Percentiles rank a stretch among this genome's conserved stretches.
These are phyloP conservation scores for Cladosporium sp. DNA, from an alignment of 2,329 filamentous ascomycete species.

Conservation along the genomic window DNA sequence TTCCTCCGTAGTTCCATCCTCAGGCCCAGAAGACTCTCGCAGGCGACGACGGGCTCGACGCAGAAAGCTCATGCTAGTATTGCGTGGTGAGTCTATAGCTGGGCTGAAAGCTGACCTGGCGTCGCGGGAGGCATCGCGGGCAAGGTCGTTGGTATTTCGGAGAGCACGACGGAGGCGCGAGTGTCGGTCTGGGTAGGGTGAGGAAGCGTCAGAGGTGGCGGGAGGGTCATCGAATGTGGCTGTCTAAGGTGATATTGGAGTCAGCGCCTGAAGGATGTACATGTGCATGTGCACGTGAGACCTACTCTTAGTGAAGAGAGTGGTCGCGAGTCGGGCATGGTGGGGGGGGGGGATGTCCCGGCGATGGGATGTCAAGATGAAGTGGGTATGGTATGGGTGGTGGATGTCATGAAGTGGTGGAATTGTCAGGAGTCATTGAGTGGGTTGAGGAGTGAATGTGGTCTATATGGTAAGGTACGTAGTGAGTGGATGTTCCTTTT, in stretches of 20 bases:
- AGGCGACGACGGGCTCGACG: constrained; percentile 4
- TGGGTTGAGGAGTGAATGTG: neutral
- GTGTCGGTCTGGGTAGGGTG: constrained; percentile 26
- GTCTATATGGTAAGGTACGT: neutral
- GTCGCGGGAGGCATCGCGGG: constrained; percentile 11
- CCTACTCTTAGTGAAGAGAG: constrained; percentile 20
- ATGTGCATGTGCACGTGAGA: neutral
- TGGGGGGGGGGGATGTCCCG: constrained; percentile 6
- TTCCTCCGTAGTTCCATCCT: constrained; percentile 11
- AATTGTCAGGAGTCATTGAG: neutral
- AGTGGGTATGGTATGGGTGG: neutral
- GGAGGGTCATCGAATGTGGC: constrained; percentile 37
- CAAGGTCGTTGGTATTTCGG: constrained; percentile 30
- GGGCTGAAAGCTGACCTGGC: neutral
- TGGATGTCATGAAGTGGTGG: neutral
- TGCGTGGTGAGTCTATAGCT: constrained; percentile 1
- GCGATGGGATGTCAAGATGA: neutral
- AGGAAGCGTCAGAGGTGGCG: constrained; percentile 31
- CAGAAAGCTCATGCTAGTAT: constrained; percentile 7
- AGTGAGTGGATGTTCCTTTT: too few species aligned
- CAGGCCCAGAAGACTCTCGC: neutral
- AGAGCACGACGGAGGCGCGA: constrained; percentile 32
- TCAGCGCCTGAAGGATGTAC: neutral
- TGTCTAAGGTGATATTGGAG: neutral
- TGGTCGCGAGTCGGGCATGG: constrained; percentile 20